Evolutionary conservation across 106 monocot species (phyloP).

Genomic region (Dendrobium officinale): DNA sequence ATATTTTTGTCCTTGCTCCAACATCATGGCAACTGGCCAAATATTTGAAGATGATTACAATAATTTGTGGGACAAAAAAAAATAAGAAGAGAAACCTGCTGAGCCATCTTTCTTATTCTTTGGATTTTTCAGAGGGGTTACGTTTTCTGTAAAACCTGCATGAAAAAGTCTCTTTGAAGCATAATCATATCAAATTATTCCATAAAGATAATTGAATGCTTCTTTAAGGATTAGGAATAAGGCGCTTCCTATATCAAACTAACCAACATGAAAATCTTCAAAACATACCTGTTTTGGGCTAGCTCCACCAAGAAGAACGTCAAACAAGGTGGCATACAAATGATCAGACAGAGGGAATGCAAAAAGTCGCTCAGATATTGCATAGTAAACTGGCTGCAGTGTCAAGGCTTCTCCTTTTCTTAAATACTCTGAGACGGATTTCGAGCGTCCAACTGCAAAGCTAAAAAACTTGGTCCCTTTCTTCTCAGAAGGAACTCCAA

Average conservation of each 20-base stretch:
- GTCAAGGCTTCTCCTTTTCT: conserved; percentile 38
- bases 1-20: conserved; percentile 55
- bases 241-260: neutral
- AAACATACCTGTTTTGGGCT: conserved; percentile 91
- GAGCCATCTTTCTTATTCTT: conserved; percentile 37
- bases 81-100: conserved; percentile 36
- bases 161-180: conserved; percentile 3
- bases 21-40: conserved; percentile 56
- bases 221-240: neutral
- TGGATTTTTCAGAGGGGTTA: conserved; percentile 33
- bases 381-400: conserved; percentile 44
- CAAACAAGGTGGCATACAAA: conserved; percentile 91
- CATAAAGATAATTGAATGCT: neutral
- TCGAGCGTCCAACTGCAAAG: conserved; percentile 66
- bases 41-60: conserved; percentile 82
- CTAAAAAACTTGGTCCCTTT: conserved; percentile 75
- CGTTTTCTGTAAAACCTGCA: conserved; percentile 82
- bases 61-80: conserved; percentile 75
- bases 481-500: conserved; percentile 65
- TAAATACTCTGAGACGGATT: conserved; percentile 49
- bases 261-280: neutral
- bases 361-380: conserved; percentile 77
- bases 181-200: neutral
- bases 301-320: conserved; percentile 98
- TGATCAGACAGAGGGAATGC: conserved; percentile 85